Conservation (phyloP, 176 grass and related monocot genomes). For the Secale cereale region DNA sequence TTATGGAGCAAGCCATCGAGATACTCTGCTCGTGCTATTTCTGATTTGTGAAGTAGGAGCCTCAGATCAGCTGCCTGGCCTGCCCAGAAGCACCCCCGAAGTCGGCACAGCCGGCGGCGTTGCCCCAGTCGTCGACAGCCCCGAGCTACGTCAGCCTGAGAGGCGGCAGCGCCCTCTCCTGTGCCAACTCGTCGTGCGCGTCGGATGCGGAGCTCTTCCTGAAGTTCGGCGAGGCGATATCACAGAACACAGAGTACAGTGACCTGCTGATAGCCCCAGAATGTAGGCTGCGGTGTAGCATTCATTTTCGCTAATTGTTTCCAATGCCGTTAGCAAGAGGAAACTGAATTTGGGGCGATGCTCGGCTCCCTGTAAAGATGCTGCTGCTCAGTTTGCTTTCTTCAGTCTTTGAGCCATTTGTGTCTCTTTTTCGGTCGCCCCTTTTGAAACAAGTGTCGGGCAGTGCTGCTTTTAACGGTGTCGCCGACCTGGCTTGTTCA, state of each 20-base stretch:
- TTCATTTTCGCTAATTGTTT: slow-evolving; percentile 13
- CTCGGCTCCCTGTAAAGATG: slow-evolving; percentile 48
- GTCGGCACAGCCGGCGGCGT: slow-evolving; percentile 10
- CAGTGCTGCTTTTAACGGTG: neutral
- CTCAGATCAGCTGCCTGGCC: slow-evolving; percentile 59
- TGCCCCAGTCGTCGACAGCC: neutral
- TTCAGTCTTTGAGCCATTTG: too few species aligned
- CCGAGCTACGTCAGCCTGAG: slow-evolving; percentile 67
- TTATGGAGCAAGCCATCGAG: too few species aligned
- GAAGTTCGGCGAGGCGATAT: slow-evolving; percentile 93
- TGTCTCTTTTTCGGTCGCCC: too few species aligned
- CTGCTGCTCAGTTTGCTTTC: too few species aligned
- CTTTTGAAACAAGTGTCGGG: too few species aligned
- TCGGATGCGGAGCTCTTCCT: slow-evolving; percentile 89
- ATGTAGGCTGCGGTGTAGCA: too few species aligned
- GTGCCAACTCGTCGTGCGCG: slow-evolving; percentile 41
- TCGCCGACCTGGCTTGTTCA: slow-evolving; percentile 1
- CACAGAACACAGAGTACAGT: slow-evolving; percentile 54
- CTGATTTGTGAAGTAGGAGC: neutral
- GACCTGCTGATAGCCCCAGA: neutral
- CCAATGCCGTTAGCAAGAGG: neutral
- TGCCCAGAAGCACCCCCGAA: slow-evolving; percentile 32
- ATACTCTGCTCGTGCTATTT: too few species aligned
- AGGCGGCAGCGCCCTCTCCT: slow-evolving; percentile 32
- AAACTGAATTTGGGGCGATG: neutral